These are phyloP conservation scores for Xylariaceae sp. DNA, from an alignment of 2,329 filamentous ascomycete species.

Conservation along the genomic window DNA sequence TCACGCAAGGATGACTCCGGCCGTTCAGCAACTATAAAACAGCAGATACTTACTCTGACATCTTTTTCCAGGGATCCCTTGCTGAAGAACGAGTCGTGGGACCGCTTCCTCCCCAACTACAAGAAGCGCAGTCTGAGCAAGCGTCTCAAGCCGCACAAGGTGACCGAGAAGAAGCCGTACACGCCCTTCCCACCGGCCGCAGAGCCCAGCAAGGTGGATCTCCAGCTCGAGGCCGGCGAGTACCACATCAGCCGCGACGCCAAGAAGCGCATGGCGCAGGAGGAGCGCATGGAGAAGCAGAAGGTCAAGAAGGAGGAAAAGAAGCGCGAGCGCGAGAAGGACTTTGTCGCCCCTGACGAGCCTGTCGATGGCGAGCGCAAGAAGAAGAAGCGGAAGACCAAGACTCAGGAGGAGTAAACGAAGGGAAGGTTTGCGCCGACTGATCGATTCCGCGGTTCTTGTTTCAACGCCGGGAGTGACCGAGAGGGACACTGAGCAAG, in stretches of 20 bases:
- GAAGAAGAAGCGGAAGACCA: constrained; percentile 61
- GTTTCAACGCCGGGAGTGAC: background rate
- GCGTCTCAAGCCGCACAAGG: constrained; percentile 72
- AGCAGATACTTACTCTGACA: constrained; percentile 1
- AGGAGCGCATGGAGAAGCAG: constrained; percentile 78
- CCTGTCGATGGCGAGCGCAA: constrained; percentile 45
- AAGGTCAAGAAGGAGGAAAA: constrained; percentile 83
- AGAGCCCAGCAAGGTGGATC: constrained; percentile 98
- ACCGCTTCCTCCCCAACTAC: constrained; percentile 82
- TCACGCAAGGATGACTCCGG: background rate
- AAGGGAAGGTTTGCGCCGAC: background rate
- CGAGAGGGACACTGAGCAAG: background rate
- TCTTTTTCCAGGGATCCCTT: constrained; percentile 9
- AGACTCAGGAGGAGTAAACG: constrained; percentile 28
- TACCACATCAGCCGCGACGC: constrained; percentile 93
- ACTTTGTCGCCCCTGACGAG: constrained; percentile 84
- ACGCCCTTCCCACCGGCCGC: constrained; percentile 95
- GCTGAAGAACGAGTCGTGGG: constrained; percentile 19
- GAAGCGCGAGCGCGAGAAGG: constrained; percentile 74
- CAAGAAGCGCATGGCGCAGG: constrained; percentile 75
- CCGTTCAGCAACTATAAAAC: background rate
- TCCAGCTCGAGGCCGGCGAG: constrained; percentile 96
- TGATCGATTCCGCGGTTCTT: background rate
- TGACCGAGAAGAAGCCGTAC: constrained; percentile 94
- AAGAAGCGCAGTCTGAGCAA: constrained; percentile 88